Base-by-base conservation (phyloP, 2,329 filamentous ascomycete species). In the Sclerotinia trifoliorum region DNA sequence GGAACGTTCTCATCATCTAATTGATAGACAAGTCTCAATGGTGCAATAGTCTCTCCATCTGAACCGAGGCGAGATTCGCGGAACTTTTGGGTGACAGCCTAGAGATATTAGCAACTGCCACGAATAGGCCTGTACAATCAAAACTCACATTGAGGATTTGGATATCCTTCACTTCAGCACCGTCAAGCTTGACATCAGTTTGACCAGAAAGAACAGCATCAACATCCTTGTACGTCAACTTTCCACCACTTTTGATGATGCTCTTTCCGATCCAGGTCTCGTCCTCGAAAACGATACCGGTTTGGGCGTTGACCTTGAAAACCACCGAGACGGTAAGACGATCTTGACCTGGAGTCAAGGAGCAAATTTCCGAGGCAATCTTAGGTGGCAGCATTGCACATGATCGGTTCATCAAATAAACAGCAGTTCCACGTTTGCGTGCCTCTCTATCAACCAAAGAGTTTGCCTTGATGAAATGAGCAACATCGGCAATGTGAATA, bases 1-100 rank as follows among this genome's bases (percentile, higher is more conserved):
- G 94, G 95, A 65, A 97, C 93, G 79, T 98, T 98, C 83, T 99
- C 95, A 74, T 99, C 95, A 74, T 99, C 95, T 52, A 98, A 85
- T 80, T 97, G 94, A 80, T 97, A 93, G 70, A 98, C 83, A 58
- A 99, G 85, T 68, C 95, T 91, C 65, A 99, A 86, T 52, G 94
- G 90, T 46, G 94, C 91, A 74, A 97, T 91, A 17, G 91, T 88
- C 72, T 91, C 88, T 55, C 88, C 88, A 48, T 91, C 90, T 65
- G 93, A 90, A 68, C 91, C 92, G 69, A 97, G 90, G 69, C 95
- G 91, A 62, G 88, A 84, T 80, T 97, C 92, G 55, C 93, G 90
- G 85, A 98, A 96, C 79, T 95, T 97, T 77, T 93, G 90, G 6
- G 93, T 88, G 72, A 97, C 87, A 73, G 88, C 86, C 83, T 92